Base-by-base conservation (phyloP, 345 rosid species). In the Moricandia arvensis region DNA sequence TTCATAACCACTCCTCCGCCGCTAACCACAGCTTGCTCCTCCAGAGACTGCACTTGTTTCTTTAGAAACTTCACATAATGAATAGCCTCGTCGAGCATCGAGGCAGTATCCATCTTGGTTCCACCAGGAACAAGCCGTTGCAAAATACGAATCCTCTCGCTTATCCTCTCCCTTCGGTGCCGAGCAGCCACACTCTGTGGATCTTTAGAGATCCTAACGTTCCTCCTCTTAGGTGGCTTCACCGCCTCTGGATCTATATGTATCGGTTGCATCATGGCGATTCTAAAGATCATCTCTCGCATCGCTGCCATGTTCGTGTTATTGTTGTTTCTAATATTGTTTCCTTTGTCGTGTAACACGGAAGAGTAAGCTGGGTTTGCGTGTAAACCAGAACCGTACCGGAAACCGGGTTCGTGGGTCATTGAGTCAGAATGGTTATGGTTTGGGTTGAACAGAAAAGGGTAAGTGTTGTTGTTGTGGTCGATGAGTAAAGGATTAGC, bases 101-200 rank as follows among this genome's bases (percentile, higher is more conserved):
- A 91, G 53, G 97, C 95, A 15, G 96, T 93, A 78, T 91, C 98
- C 98, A 91, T 93, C 76, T 90, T 93, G 30, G 90, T 93, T 0
- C 98, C 97, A n/a, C 98, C 96, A 0, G 98, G 97, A n/a, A 93
- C 98, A n/a, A 93, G 84, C 80, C 96, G 82, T 80, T 93, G 98
- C 66, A 91, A 82, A 58, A 91, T 91, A 86, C 98, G 81, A 30
- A 93, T 91, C 87, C 89, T 79, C 79, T 93, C 98, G 64, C 97
- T 91, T 66, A 93, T 88, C 78, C 89, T 81, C 77, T 91, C 98
- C 74, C 98, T 85, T 51, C 96, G 69, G 37, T 90, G 98, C 71
- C 97, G 80, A 9, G 98, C 97, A 2, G 96, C 98, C 41, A 93
- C 91, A 74, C 98, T 93, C 68, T 91, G 95, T 1, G 98, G 98